Evolutionary conservation across 768 basidiomycete species (phyloP), one percentile per base, ranked within the genome.

Genomic region (Baorangia bicolor): DNA sequence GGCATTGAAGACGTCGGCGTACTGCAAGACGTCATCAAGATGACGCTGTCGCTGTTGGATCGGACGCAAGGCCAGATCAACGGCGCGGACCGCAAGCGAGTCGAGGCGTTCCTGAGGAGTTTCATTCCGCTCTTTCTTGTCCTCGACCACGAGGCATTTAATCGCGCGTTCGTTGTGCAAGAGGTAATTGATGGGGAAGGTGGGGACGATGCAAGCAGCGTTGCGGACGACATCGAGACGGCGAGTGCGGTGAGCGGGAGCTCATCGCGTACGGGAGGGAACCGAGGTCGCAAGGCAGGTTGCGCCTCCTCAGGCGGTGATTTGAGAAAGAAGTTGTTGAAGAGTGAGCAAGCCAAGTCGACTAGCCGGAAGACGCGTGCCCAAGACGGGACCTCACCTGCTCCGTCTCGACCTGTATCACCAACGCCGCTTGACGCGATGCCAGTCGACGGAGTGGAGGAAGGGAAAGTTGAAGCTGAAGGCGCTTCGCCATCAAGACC

Each of bases 41-140:
- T 99, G 66, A 83, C 89, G 33, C 84, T 98, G 65, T 91, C 91
- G 3, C 92, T 92, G 73, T 77, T 99, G 63, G 96, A 98, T 68
- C 88, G 96, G 37, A 90, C 89, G 18, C 87, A 87, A 57, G 86
- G 81, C 9, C 87, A 88, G 70, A 81, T 92, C 50, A 80, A 81
- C 28, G 77, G 80, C 14, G 75, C 78, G 10, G 94, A 98, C 63
- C 78, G 92, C 66, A 86, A 83, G 66, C 79, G 86, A 62, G 87
- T 97, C 33, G 97, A 99, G 70, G 80, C 79, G 0, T 92, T 91
- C 67, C 66, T 97, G 57, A 78, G 96, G 44, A 82, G 83, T 14
- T 86, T 87, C 61, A 78, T 94, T 38, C 83, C 92, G 0, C 76
- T 92, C 25, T 85, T 92, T 58, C 87, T 94, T 68, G 85, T 87